These are phyloP conservation scores for Exsudoporus frostii DNA, from an alignment of 768 basidiomycete species.

Conservation along the genomic window DNA sequence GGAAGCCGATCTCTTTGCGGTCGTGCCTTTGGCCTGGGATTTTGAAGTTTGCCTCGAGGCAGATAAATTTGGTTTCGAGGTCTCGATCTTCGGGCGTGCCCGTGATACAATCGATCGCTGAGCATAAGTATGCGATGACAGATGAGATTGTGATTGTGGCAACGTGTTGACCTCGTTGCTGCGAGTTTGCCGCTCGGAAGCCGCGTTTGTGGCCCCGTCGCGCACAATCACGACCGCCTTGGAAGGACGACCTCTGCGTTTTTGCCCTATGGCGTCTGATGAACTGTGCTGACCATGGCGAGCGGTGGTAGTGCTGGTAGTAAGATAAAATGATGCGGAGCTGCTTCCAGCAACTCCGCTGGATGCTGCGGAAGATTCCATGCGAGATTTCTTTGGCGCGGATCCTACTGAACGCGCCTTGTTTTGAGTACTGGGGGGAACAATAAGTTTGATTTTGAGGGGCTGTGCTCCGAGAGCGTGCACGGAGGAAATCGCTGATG, in stretches of 20 bases:
- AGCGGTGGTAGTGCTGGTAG: slow-evolving; percentile 24
- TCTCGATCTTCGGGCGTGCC: slow-evolving; percentile 23
- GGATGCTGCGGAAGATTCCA: slow-evolving; percentile 32
- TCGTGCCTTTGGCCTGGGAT: slow-evolving; percentile 38
- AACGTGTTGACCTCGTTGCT: slow-evolving; percentile 35
- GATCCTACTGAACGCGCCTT: slow-evolving; percentile 34
- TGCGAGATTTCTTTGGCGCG: slow-evolving; percentile 29
- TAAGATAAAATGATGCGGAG: slow-evolving; percentile 12
- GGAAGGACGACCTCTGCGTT: slow-evolving; percentile 55
- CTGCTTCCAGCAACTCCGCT: slow-evolving; percentile 36
- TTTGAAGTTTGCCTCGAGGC: slow-evolving; percentile 36
- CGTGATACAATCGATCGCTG: slow-evolving; percentile 25
- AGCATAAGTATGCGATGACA: slow-evolving; percentile 22
- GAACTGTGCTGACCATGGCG: slow-evolving; percentile 22
- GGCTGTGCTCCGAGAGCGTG: slow-evolving; percentile 28
- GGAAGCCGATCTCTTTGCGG: slow-evolving; percentile 23
- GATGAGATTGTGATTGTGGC: slow-evolving; percentile 37
- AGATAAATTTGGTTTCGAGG: slow-evolving; percentile 29
- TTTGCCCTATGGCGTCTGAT: slow-evolving; percentile 30
- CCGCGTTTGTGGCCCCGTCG: slow-evolving; percentile 13
- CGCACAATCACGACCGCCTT: slow-evolving; percentile 43
- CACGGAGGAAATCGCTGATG: slow-evolving; percentile 35
- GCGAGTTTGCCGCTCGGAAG: slow-evolving; percentile 21
- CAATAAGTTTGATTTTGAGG: slow-evolving; percentile 73
- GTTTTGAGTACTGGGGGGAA: slow-evolving; percentile 54